phyloP scores from a whole-genome alignment of 345 rosid genomes.

The Citrus maxima region DNA sequence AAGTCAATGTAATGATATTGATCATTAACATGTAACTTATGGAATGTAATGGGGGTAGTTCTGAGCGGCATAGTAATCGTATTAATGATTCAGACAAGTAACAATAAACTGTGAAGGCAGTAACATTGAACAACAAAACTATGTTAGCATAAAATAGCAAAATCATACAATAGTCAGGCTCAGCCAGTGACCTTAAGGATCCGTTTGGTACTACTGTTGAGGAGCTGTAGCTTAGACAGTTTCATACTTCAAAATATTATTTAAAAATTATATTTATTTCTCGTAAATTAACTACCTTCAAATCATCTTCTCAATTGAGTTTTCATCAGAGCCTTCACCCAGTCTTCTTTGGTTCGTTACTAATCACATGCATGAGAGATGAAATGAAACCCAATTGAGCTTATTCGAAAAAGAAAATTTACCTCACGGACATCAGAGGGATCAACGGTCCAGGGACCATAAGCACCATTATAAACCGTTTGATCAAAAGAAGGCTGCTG shows the following conservation, averaged over 20 bases:
- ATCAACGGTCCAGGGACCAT: conserved; percentile 87
- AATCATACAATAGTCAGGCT: no score
- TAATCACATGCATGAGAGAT: no score
- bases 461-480: conserved; percentile 65
- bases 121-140: not conserved
- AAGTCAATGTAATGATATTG: no score
- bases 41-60: not conserved
- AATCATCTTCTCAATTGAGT: no score
- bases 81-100: not conserved
- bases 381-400: no score
- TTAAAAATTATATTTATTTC: no score
- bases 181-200: not conserved
- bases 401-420: not conserved
- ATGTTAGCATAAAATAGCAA: not conserved
- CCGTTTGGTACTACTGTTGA: not conserved
- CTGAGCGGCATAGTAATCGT: not conserved
- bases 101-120: not conserved
- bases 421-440: conserved; percentile 87
- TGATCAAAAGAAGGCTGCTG: conserved; percentile 35
- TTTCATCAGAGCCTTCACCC: no score
- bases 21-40: not conserved
- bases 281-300: no score
- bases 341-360: no score
- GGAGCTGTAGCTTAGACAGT: no score
- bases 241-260: no score